phyloP scores from a whole-genome alignment of 345 rosid genomes.

The Limnanthes douglasii region DNA sequence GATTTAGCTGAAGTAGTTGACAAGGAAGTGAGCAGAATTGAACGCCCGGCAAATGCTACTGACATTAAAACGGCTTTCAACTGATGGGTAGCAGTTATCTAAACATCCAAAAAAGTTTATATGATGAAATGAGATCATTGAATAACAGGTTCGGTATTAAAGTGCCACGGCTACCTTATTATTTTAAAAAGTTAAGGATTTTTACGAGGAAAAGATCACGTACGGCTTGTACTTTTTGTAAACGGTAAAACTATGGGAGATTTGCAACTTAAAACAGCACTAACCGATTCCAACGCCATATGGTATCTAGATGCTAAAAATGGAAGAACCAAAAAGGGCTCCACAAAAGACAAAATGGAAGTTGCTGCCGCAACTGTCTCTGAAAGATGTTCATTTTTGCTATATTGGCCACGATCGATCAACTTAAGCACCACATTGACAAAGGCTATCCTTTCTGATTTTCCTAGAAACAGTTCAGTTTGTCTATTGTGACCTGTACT shows the following conservation, averaged over 20 bases:
- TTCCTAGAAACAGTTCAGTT: constrained; percentile 36
- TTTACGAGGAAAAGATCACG: too few relatives aligned
- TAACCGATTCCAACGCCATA: constrained; percentile 98
- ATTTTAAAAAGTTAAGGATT: too few relatives aligned
- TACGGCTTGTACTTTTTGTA: too few relatives aligned
- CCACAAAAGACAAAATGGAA: constrained; percentile 83
- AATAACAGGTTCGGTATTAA: too few relatives aligned
- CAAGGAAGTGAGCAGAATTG: constrained; percentile 62
- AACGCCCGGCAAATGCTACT: constrained; percentile 92
- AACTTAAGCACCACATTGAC: constrained; percentile 61
- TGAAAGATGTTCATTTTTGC: constrained; percentile 94
- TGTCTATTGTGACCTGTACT: constrained; percentile 17
- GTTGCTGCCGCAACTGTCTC: constrained; percentile 97
- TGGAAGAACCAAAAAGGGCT: constrained; percentile 93
- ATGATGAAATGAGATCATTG: constrained; percentile 22
- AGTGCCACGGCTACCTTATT: too few relatives aligned
- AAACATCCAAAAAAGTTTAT: constrained; percentile 33
- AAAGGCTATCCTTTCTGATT: constrained; percentile 59
- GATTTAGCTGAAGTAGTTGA: constrained; percentile 29
- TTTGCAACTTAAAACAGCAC: constrained; percentile 12
- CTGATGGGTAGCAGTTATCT: constrained; percentile 99
- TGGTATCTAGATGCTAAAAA: constrained; percentile 86
- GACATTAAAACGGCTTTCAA: constrained; percentile 94
- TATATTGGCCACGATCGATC: constrained; percentile 96
- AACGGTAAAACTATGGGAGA: not conserved